Evolutionary conservation across 768 basidiomycete species (phyloP), one percentile per base, ranked within the genome.

Genomic region (Hysterangium stoloniferum): DNA sequence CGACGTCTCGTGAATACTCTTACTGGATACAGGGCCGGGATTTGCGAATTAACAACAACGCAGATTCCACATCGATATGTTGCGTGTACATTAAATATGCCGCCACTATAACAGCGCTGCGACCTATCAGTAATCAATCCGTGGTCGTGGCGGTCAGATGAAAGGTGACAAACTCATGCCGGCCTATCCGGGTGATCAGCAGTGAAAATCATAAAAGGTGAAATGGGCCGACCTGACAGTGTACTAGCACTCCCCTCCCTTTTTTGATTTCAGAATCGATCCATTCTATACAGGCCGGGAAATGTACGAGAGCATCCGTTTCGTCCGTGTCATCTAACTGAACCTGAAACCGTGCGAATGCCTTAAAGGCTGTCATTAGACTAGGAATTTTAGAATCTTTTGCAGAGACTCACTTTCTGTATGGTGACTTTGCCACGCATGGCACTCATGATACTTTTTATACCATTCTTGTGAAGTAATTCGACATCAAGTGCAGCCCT

Each of bases 51-150:
- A 85, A 67, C 20, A 80, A 76, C 11, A 96, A 66, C 4, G 93
- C 91, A 19, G 71, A 66, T 9, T 75, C 67, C 0, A 75, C 69
- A 52, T 82, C 77, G 2, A 80, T 41, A 13, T 79, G 72, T 55
- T 73, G 70, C 4, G 77, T 75, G 58, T 84, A 78, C 88, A 96
- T 94, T 38, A 96, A 69, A 60, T 91, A 96, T 4, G 92, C 93
- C 2, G 89, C 82, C 6, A 86, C 84, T 41, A 95, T 81, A 2
- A 88, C 85, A 6, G 84, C 81, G 56, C 89, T 92, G 20, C 93
- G 79, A 59, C 86, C 86, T 90, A 54, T 19, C 36, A n/a, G 43
- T 20, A 34, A 12, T 44, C 55, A 43, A 43, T 37, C 17, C 56
- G 27, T 20, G 54, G 34, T 13, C 15, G 29, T 33, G 11, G 7